These are phyloP conservation scores for Macadamia tetraphylla DNA, from an alignment of 164 flowering plant genomes.

Conservation along the genomic window DNA sequence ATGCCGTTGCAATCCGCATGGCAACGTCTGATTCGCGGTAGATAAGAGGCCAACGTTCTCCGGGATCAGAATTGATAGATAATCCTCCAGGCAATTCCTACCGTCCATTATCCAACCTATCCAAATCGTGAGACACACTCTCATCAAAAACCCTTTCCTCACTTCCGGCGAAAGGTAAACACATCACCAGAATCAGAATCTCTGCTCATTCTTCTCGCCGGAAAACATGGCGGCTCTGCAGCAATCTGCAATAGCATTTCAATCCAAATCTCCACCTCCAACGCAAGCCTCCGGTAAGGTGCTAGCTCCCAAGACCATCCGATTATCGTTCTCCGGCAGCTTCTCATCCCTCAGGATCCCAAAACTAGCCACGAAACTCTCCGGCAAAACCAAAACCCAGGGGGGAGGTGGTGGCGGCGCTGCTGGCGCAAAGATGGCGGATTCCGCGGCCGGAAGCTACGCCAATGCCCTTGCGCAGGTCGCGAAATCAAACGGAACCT, in stretches of 20 bases:
- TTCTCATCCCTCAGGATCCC: constrained; percentile 27
- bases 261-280: constrained; percentile 25
- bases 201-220: neutral
- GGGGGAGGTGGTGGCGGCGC: constrained; percentile 11
- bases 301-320: constrained; percentile 14
- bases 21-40: neutral
- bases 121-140: constrained; percentile 7
- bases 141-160: neutral
- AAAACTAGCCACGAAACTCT: constrained; percentile 16
- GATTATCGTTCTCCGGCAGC: constrained; percentile 42
- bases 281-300: constrained; percentile 3
- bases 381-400: constrained; percentile 10
- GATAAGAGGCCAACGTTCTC: constrained; percentile 19
- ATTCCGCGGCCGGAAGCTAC: constrained; percentile 61
- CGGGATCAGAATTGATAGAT: constrained; percentile 9
- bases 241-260: constrained; percentile 39
- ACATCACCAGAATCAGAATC: neutral
- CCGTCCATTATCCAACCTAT: constrained; percentile 11
- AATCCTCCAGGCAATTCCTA: neutral
- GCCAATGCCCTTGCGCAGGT: constrained; percentile 75
- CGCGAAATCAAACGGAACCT: constrained; percentile 50
- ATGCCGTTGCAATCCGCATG: constrained; percentile 3
- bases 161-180: neutral
- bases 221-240: constrained; percentile 46
- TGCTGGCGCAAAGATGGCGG: constrained; percentile 41